Percentiles rank a stretch among this genome's conserved stretches.
These are phyloP conservation scores for Cordyceps militaris DNA, from an alignment of 2,329 filamentous ascomycete species.

Conservation along the genomic window DNA sequence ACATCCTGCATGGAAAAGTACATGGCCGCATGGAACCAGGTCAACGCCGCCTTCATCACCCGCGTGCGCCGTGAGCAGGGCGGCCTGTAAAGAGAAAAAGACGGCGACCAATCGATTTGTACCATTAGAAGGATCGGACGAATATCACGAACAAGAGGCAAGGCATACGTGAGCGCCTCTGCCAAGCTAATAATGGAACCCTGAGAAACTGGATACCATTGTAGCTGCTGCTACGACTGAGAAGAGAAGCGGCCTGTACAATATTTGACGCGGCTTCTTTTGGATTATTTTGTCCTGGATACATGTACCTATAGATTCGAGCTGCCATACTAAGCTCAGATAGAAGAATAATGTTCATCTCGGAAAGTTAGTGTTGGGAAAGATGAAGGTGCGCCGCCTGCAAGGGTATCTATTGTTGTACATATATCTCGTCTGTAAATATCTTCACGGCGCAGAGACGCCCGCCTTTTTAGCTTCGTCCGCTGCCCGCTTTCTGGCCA, in stretches of 20 bases:
- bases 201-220: background rate
- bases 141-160: background rate
- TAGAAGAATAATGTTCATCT: background rate
- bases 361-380: background rate
- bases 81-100: conserved; percentile 18
- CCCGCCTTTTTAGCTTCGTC: conserved; percentile 58
- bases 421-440: background rate
- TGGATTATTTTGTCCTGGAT: background rate
- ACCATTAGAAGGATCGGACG: conserved; percentile 1
- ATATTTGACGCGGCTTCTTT: background rate
- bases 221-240: background rate
- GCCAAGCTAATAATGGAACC: background rate
- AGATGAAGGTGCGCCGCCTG: background rate
- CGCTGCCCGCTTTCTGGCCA: conserved; percentile 68
- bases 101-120: background rate
- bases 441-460: conserved; percentile 20
- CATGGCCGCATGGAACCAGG: conserved; percentile 71
- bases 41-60: conserved; percentile 60
- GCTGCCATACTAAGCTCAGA: background rate
- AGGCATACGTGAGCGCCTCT: background rate
- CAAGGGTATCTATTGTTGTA: conserved; percentile 24
- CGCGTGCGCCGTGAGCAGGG: conserved; percentile 53
- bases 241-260: background rate
- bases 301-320: conserved; percentile 2
- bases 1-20: conserved; percentile 80